Base-by-base conservation (phyloP, 2,329 filamentous ascomycete species). In the Beauveria sp. region DNA sequence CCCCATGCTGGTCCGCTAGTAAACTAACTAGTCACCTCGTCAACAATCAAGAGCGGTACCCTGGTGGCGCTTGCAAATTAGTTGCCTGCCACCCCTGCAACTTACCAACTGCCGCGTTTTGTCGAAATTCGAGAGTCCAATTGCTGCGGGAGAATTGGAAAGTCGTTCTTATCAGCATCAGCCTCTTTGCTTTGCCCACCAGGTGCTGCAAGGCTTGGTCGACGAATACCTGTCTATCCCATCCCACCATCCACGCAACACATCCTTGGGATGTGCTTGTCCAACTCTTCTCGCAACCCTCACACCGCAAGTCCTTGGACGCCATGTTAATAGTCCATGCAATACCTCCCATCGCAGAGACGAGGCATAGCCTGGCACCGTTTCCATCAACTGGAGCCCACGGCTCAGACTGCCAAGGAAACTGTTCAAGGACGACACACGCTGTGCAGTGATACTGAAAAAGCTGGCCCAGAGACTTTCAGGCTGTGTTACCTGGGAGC, bases 81-180 rank as follows among this genome's bases (percentile, higher is more conserved):
- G 3, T 20, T 51, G 28, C 24, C 22, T 7, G 9, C 16, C 12
- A 58, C 45, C 57, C 57, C 57, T 52, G 57, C 57, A 52, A 52
- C 10, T 34, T 20, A 30, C 47, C 7, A 59, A 59, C 57, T 59
- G 57, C 57, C 57, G 57, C 47, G 26, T 59, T 59, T 52, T 20
- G 22, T 22, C 18, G 20, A 58, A 30, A 10, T 30, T 38, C n/a
- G 16, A 38, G 34, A 38, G 34, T 38, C 5, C 34, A 38, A 49
- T 38, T 20, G 20, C 45, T 38, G 16, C 30, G n/a, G 45, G 28
- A 38, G 28, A 16, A 5, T 42, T 24, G 45, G 22, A 24, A 26
- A 9, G 30, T 24, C n/a, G 46, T 20, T 20, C 9, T 42, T 24
- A 26, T 57, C 53, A 26, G 22, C 10, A 46, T 14, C 6, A 38